Conservation (phyloP, 768 basidiomycete species). For the Lentinula sp. region DNA sequence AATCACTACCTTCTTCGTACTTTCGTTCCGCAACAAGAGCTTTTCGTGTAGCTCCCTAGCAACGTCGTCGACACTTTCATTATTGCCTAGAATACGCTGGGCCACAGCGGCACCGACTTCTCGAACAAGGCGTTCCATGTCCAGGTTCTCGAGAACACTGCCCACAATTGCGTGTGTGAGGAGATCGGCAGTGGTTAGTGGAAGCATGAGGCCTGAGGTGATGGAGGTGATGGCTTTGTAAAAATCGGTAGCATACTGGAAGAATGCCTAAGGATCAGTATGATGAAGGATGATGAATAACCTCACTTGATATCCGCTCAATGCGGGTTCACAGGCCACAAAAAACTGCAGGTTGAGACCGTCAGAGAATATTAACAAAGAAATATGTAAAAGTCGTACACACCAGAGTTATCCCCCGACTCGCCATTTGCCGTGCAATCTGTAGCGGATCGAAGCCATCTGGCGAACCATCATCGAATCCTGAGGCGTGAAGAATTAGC, state of each 20-base stretch:
- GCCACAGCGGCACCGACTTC: slow-evolving; percentile 95
- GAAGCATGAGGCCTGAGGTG: slow-evolving; percentile 94
- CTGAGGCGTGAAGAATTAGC: slow-evolving; percentile 29
- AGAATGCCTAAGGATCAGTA: slow-evolving; percentile 11
- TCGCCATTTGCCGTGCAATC: slow-evolving; percentile 85
- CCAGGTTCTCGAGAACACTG: slow-evolving; percentile 93
- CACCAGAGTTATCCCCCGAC: slow-evolving; percentile 85
- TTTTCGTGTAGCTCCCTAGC: slow-evolving; percentile 92
- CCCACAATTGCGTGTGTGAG: slow-evolving; percentile 95
- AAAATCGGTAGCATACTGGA: slow-evolving; percentile 86
- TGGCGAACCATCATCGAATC: slow-evolving; percentile 91
- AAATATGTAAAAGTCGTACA: slow-evolving; percentile 17
- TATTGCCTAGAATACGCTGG: slow-evolving; percentile 84
- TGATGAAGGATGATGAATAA: slow-evolving; percentile 2
- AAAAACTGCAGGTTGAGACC: slow-evolving; percentile 62
- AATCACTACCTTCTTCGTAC: slow-evolving; percentile 93
- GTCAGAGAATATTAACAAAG: too few species aligned
- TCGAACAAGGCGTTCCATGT: slow-evolving; percentile 94
- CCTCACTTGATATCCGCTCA: slow-evolving; percentile 84
- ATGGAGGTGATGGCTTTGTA: slow-evolving; percentile 90
- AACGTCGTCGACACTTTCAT: slow-evolving; percentile 95
- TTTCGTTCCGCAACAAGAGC: slow-evolving; percentile 86
- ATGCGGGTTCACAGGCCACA: slow-evolving; percentile 97
- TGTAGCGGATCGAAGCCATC: slow-evolving; percentile 90
- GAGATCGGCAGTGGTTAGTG: slow-evolving; percentile 90